Evolutionary conservation across 2,329 filamentous ascomycete genomes (phyloP), one percentile per base, ranked within the genome.

Genomic region (Pseudocercospora cruenta): DNA sequence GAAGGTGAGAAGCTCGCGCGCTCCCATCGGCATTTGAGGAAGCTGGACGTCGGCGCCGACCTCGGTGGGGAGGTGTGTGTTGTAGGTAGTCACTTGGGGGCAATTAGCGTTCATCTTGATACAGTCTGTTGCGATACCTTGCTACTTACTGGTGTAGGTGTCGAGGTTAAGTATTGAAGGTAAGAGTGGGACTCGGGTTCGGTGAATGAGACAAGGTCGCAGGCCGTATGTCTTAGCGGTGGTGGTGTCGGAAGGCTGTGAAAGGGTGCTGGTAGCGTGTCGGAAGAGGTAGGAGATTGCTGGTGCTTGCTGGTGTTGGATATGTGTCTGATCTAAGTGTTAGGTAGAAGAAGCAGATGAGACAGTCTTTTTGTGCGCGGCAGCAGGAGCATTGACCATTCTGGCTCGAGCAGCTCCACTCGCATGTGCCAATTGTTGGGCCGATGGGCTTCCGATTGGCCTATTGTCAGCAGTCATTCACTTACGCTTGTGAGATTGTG

Each of bases 11-110:
- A 66, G 6, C 9, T 66, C 64, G 59, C 28, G 26, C 9, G 47
- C 54, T 4, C 64, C 60, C 16, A 66, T 47, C 6, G 49, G 31
- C 14, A 64, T 64, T 2, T 55, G 62, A 53, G 62, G 62, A 9
- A 64, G 24, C 21, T 28, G n/a, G 43, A 24, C 24, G 22, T 39
- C 58, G 24, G 58, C 39, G 9, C 14, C 12, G 22, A 31, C 19
- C 3, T 54, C 55, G 45, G 16, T 55, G 2, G 19, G 14, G 2
- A 53, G 21, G 6, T n/a, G 26, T 3, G 22, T 16, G 26, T 58
- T 58, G 31, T 45, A 61, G 39, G 39, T n/a, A 10, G 39, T n/a
- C 39, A 19, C 39, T 43, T n/a, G 4, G 39, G 16, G 14, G 39
- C 39, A 43, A n/a, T 19, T 43, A 43, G 39, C 16, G 5, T 43